Conservation (phyloP, 768 basidiomycete species). For the Butyriboletus loyo region DNA sequence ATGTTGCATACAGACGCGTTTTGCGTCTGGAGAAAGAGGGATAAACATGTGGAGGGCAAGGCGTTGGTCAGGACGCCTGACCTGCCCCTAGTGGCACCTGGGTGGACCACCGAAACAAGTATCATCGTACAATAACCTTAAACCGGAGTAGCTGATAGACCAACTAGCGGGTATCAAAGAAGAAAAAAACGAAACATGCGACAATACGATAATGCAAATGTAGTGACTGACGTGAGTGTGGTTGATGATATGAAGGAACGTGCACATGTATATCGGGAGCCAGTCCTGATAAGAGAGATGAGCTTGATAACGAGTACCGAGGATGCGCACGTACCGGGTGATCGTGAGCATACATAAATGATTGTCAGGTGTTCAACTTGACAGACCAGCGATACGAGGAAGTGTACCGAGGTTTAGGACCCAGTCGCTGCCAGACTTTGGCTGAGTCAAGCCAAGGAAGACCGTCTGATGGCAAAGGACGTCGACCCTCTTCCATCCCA, state of each 20-base stretch:
- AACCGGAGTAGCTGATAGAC: slow-evolving; percentile 5
- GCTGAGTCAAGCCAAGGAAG: slow-evolving; percentile 50
- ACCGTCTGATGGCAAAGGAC: slow-evolving; percentile 48
- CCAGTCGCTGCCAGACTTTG: slow-evolving; percentile 36
- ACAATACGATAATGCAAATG: slow-evolving; percentile 16
- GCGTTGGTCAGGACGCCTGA: not conserved
- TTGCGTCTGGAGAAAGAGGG: not conserved
- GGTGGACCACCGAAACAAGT: slow-evolving; percentile 2
- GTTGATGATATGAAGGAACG: slow-evolving; percentile 17
- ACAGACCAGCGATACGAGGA: slow-evolving; percentile 3
- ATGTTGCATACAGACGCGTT: not conserved
- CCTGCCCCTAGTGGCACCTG: slow-evolving; percentile 8
- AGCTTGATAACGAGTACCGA: not conserved
- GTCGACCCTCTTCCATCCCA: slow-evolving; percentile 58
- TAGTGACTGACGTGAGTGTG: slow-evolving; percentile 10
- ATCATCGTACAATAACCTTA: slow-evolving; percentile 12
- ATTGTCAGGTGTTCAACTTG: slow-evolving; percentile 7
- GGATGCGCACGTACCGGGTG: slow-evolving; percentile 14
- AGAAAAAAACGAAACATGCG: slow-evolving; percentile 8
- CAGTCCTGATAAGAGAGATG: slow-evolving; percentile 19
- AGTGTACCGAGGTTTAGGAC: slow-evolving; percentile 29
- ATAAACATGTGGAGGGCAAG: slow-evolving; percentile 1
- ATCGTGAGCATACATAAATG: slow-evolving; percentile 12
- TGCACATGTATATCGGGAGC: slow-evolving; percentile 14
- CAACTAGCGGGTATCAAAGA: slow-evolving; percentile 7